Evolutionary conservation across 2,329 filamentous ascomycete genomes (phyloP).

Genomic region (Waltergamsia citrina): DNA sequence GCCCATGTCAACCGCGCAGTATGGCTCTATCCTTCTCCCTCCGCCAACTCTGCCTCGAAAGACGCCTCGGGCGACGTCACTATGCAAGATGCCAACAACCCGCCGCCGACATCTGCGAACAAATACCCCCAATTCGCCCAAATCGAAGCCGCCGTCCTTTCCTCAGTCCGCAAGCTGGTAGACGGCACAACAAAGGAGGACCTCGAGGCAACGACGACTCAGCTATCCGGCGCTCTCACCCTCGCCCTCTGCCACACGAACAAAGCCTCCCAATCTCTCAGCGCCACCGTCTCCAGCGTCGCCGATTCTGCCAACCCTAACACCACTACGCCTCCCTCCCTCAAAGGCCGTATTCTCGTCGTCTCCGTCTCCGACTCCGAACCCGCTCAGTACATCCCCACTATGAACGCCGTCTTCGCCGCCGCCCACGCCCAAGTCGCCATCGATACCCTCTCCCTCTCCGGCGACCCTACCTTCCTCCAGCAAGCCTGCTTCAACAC

Average conservation of each 20-base stretch:
- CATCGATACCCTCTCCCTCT: conserved; percentile 83
- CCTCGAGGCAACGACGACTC: conserved; percentile 68
- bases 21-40: conserved; percentile 71
- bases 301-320: conserved; percentile 24
- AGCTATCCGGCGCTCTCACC: conserved; percentile 84
- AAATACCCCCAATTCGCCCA: conserved; percentile 90
- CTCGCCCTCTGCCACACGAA: conserved; percentile 86
- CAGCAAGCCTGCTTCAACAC: conserved; percentile 74
- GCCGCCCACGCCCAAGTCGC: conserved; percentile 81
- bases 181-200: conserved; percentile 54
- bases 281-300: conserved; percentile 40
- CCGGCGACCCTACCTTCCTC: conserved; percentile 80
- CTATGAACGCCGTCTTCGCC: conserved; percentile 98
- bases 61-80: conserved; percentile 41
- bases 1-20: conserved; percentile 78
- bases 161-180: conserved; percentile 66
- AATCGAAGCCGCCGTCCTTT: conserved; percentile 72
- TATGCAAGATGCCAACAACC: conserved; percentile 41
- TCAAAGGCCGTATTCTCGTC: conserved; percentile 65
- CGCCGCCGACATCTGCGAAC: conserved; percentile 49
- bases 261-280: conserved; percentile 61
- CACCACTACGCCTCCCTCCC: conserved; percentile 17
- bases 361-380: conserved; percentile 80
- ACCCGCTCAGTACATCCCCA: conserved; percentile 88
- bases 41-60: conserved; percentile 12